These are phyloP conservation scores for Cephalotrichum gorgonifer DNA, from an alignment of 2,329 filamentous ascomycete species.

Conservation along the genomic window DNA sequence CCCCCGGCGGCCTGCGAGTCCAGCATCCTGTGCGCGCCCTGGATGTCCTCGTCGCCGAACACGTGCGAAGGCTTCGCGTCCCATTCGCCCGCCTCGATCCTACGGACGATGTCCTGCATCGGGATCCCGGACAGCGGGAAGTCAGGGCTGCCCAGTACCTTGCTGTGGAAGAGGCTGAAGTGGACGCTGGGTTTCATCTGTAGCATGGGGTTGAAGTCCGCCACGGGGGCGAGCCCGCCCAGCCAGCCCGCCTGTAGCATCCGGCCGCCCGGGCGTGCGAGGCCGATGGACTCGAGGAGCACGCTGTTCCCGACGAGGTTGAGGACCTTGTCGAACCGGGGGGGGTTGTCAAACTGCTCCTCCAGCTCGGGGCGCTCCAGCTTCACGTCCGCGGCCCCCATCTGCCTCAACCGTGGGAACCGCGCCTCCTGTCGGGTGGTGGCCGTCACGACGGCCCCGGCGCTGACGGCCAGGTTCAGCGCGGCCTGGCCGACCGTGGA, in stretches of 20 bases:
- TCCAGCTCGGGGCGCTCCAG: constrained; percentile 15
- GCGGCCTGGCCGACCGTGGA: constrained; percentile 29
- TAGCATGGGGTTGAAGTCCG: constrained; percentile 29
- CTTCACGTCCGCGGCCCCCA: constrained; percentile 17
- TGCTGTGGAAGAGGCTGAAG: constrained; percentile 32
- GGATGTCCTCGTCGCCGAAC: constrained; percentile 22
- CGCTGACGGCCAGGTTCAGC: constrained; percentile 14
- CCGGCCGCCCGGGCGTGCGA: constrained; percentile 14
- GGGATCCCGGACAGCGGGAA: constrained; percentile 27
- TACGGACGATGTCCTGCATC: constrained; percentile 23
- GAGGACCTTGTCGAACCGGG: constrained; percentile 24
- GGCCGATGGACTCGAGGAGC: constrained; percentile 23
- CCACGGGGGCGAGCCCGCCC: constrained; percentile 26
- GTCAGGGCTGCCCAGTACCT: constrained; percentile 20
- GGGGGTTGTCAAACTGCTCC: constrained; percentile 6
- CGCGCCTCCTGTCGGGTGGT: constrained; percentile 23
- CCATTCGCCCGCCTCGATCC: constrained; percentile 22
- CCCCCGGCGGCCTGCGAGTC: too few relatives aligned
- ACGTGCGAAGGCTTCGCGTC: constrained; percentile 21
- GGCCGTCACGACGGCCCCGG: constrained; percentile 24
- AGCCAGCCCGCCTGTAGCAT: constrained; percentile 27
- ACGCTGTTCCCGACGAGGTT: constrained; percentile 27
- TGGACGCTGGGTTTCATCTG: constrained; percentile 34
- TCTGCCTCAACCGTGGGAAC: constrained; percentile 14
- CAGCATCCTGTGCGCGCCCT: too few relatives aligned